These are phyloP conservation scores for Knufia petricola DNA, from an alignment of 2,329 filamentous ascomycete genomes.

Conservation along the genomic window DNA sequence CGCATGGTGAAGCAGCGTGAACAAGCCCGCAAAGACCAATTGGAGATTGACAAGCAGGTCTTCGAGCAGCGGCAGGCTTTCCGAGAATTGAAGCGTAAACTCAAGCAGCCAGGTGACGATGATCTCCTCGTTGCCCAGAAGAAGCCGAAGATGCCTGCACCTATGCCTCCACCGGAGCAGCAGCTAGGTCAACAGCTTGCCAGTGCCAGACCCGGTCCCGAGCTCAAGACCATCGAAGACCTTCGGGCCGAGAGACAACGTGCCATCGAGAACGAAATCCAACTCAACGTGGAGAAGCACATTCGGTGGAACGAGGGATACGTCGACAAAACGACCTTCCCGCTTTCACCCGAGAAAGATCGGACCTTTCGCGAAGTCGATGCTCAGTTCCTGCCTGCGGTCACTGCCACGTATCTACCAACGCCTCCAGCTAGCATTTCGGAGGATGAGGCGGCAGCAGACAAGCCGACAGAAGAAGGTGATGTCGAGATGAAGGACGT, in stretches of 20 bases:
- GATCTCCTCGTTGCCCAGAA: constrained; percentile 93
- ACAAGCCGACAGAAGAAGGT: constrained; percentile 9
- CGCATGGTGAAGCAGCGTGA: constrained; percentile 71
- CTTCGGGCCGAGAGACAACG: constrained; percentile 72
- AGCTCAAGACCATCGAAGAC: constrained; percentile 68
- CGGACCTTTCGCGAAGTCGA: constrained; percentile 40
- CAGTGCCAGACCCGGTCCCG: constrained; percentile 50
- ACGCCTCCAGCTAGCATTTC: constrained; percentile 40
- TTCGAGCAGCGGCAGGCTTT: constrained; percentile 75
- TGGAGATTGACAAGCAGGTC: constrained; percentile 63
- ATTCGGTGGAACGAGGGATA: constrained; percentile 84
- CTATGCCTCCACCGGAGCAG: constrained; percentile 40
- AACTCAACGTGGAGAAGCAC: constrained; percentile 79
- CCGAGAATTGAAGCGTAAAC: constrained; percentile 78
- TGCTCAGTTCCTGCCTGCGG: constrained; percentile 51
- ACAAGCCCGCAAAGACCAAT: constrained; percentile 63
- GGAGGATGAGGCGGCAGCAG: constrained; percentile 30
- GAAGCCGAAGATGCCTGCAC: constrained; percentile 42
- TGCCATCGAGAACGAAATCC: constrained; percentile 70
- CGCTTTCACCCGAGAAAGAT: constrained; percentile 68
- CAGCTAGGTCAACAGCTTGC: constrained; percentile 56
- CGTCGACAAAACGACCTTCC: constrained; percentile 76
- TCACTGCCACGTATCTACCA: constrained; percentile 53
- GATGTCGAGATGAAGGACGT: constrained; percentile 22
- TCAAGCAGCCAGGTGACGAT: constrained; percentile 85